Conservation (phyloP, 2,329 filamentous ascomycete genomes). For the Biscogniauxia marginata region DNA sequence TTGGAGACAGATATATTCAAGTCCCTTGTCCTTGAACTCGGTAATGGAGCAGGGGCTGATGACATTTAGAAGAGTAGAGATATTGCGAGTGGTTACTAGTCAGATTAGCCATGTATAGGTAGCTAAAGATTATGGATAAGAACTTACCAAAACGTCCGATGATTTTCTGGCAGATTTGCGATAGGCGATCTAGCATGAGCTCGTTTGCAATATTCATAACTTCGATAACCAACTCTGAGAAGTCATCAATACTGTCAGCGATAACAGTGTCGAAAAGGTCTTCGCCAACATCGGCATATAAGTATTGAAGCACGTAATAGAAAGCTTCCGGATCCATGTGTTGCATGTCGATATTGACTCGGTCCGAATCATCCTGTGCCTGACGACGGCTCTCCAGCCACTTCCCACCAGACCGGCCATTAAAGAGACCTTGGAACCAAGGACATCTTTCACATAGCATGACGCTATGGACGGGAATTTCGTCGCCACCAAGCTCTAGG, state of each 20-base stretch:
- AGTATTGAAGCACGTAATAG: conserved; percentile 70
- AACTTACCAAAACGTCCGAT: conserved; percentile 66
- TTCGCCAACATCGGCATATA: conserved; percentile 80
- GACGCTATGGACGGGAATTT: conserved; percentile 71
- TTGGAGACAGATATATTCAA: conserved; percentile 91
- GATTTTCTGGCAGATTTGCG: conserved; percentile 82
- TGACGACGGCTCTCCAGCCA: conserved; percentile 77
- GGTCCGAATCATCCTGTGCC: conserved; percentile 40
- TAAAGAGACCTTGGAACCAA: conserved; percentile 88
- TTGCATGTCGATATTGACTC: conserved; percentile 73
- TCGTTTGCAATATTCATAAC: conserved; percentile 90
- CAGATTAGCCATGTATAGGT: conserved; percentile 26
- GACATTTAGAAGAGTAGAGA: conserved; percentile 80
- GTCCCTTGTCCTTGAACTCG: conserved; percentile 81
- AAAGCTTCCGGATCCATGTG: conserved; percentile 77
- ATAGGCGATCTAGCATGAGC: conserved; percentile 88
- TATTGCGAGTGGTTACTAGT: conserved; percentile 75
- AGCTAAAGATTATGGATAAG: conserved; percentile 4
- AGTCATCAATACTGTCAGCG: conserved; percentile 71
- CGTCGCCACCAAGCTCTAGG: conserved; percentile 74
- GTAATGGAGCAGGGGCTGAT: conserved; percentile 80
- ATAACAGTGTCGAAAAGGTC: conserved; percentile 80
- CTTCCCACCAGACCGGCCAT: conserved; percentile 78
- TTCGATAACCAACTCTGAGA: conserved; percentile 86
- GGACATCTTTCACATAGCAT: conserved; percentile 81